Evolutionary conservation across 495 filamentous ascomycete species (phyloP).

Genomic region (Penicillium cinerascens): DNA sequence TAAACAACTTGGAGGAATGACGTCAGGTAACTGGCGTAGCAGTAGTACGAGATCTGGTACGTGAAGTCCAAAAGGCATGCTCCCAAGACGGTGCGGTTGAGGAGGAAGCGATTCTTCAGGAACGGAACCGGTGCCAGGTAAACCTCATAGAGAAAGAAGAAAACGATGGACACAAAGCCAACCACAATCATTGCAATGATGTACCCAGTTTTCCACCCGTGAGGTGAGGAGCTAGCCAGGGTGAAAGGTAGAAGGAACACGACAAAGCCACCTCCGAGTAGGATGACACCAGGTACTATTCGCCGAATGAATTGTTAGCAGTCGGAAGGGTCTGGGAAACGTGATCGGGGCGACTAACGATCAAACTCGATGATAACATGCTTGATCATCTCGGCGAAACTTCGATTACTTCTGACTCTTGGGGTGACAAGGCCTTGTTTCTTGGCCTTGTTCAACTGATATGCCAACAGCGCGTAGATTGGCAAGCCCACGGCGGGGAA

Average conservation of each 20-base stretch:
- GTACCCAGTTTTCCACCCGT: conserved; percentile 42
- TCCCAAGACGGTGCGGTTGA: conserved; percentile 57
- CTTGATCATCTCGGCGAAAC: background rate
- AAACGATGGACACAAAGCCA: conserved; percentile 49
- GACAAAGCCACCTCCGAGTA: conserved; percentile 50
- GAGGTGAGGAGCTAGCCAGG: conserved; percentile 35
- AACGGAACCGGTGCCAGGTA: conserved; percentile 48
- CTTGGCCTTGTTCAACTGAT: conserved; percentile 7
- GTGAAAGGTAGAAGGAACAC: conserved; percentile 57
- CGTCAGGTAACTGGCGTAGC: conserved; percentile 55
- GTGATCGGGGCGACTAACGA: background rate
- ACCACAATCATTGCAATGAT: conserved; percentile 54
- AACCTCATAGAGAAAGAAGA: conserved; percentile 53
- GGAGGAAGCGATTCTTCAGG: conserved; percentile 52
- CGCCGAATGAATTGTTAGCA: background rate
- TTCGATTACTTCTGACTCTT: background rate
- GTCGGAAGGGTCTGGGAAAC: background rate
- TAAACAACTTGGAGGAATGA: conserved; percentile 73
- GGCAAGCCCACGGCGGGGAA: conserved; percentile 48
- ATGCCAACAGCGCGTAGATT: conserved; percentile 39
- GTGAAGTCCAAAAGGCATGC: conserved; percentile 49
- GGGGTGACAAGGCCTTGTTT: background rate
- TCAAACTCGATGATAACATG: conserved; percentile 9
- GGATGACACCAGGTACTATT: conserved; percentile 44
- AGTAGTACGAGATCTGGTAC: conserved; percentile 48